phyloP scores from a whole-genome alignment of 2,329 filamentous ascomycete species.

The Sclerotinia minor region DNA sequence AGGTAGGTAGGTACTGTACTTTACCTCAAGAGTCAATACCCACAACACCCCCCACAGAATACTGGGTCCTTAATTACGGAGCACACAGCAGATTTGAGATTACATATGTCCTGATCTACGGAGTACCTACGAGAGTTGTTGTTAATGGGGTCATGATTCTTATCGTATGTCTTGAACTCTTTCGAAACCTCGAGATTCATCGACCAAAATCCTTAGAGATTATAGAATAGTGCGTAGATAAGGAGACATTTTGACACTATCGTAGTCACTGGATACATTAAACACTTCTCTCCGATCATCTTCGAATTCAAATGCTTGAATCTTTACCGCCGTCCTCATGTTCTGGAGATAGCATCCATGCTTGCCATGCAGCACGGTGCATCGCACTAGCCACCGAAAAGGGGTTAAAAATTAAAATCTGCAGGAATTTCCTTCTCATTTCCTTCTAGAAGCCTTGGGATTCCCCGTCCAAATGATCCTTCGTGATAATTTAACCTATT shows the following conservation, averaged over 20 bases:
- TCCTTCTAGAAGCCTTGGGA: constrained; percentile 24
- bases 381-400: constrained; percentile 21
- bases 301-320: not conserved
- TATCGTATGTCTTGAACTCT: not conserved
- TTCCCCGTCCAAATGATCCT: not conserved
- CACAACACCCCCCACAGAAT: not conserved
- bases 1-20: not conserved
- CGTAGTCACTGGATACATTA: not conserved
- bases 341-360: not conserved
- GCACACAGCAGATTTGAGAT: not conserved
- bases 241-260: not conserved
- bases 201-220: not conserved
- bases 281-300: not conserved
- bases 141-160: not conserved
- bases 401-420: constrained; percentile 20
- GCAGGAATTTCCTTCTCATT: constrained; percentile 22
- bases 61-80: not conserved
- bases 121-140: not conserved
- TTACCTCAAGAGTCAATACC: not conserved
- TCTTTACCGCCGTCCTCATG: constrained; percentile 1
- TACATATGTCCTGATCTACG: not conserved
- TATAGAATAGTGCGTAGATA: not conserved
- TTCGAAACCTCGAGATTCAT: not conserved
- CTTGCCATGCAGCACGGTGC: constrained; percentile 7
- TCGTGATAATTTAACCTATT: not conserved